phyloP scores from a whole-genome alignment of 345 rosid genomes.

The Lepidium didymum region DNA sequence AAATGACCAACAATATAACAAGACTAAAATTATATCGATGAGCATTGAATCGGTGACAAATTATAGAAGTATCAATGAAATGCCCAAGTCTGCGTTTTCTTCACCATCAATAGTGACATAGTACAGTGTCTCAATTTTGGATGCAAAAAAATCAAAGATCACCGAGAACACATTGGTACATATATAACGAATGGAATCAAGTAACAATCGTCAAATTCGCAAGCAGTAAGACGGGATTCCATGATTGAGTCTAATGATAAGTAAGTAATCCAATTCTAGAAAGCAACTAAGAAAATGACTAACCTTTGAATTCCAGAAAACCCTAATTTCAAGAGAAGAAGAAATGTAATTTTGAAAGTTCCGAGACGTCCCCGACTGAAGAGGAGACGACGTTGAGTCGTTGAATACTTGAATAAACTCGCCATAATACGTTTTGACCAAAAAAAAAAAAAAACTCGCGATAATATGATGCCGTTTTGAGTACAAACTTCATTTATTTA shows the following conservation, averaged over 20 bases:
- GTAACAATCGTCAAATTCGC: not conserved
- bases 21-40: not conserved
- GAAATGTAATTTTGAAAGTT: not conserved
- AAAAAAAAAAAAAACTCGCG: no score
- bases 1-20: not conserved
- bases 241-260: not conserved
- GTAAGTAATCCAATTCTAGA: not conserved
- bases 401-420: not conserved
- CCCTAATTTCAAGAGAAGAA: constrained; percentile 11
- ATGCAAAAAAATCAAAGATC: not conserved
- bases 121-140: not conserved
- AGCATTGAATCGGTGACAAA: not conserved
- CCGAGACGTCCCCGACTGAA: not conserved
- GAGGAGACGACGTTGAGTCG: not conserved
- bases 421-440: no score
- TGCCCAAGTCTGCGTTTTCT: not conserved
- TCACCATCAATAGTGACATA: not conserved
- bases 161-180: not conserved
- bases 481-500: not conserved
- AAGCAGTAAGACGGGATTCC: not conserved
- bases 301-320: constrained; percentile 14
- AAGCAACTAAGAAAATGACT: not conserved
- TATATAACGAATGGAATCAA: not conserved
- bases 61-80: not conserved
- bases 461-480: not conserved